Base-by-base conservation (phyloP, 768 basidiomycete genomes). In the Megacollybia marginata region DNA sequence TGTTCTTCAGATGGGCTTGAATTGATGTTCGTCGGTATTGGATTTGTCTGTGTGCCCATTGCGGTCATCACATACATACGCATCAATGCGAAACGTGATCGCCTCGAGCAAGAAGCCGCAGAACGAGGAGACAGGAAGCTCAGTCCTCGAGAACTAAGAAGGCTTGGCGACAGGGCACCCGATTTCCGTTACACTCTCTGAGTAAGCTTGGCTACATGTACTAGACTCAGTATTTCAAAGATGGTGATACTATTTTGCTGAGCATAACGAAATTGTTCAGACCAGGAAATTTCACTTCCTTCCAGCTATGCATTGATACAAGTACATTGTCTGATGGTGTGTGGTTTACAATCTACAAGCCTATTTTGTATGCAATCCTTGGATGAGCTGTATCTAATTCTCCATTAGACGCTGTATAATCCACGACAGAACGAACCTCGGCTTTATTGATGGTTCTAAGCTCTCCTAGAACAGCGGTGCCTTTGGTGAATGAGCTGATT, bases 1-100 rank as follows among this genome's bases (percentile, higher is more conserved):
- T n/a, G n/a, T 40, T 40, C 38, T 3, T 40, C 43, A 84, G 83
- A 85, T 56, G 80, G 67, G 1, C 46, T 83, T 12, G 82, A 83
- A 61, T 65, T 86, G 18, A 82, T 82, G 80, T 83, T 85, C 50
- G 72, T 85, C 16, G 78, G 77, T 4, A 80, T 88, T 32, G 83
- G 84, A 0, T 66, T 84, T 55, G 67, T 84, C 7, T 58, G 62
- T 28, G 44, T 44, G 44, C 44, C 44, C 18, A 44, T 31, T 13
- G 44, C 28, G 15, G 44, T 44, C 13, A 16, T 44, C 12, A 5
- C 28, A 23, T 44, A 44, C 28, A 44, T 15, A 23, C 44, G 44
- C 2, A 44, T 44, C 44, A 44, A 44, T 28, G 44, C 44, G n/a
- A 31, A 44, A 31, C 44, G 44, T 1, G 56, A 63, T 46, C 63